phyloP scores from a whole-genome alignment of 2,329 filamentous ascomycete species.

The Fusarium duplospermum region DNA sequence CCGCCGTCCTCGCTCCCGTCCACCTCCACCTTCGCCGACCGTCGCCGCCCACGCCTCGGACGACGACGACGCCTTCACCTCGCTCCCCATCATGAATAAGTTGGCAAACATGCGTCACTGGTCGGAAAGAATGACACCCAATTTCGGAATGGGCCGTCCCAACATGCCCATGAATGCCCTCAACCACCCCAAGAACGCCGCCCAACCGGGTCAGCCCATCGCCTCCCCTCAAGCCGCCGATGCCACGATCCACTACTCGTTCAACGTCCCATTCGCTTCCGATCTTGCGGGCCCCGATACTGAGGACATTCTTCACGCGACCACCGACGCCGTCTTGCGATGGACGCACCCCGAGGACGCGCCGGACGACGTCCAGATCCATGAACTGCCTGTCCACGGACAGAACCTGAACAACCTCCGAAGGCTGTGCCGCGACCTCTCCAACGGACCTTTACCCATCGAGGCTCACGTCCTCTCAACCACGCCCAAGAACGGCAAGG shows the following conservation, averaged over 20 bases:
- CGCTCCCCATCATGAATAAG: constrained; percentile 71
- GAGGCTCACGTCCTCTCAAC: constrained; percentile 88
- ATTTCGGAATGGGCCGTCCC: constrained; percentile 73
- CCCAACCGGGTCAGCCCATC: constrained; percentile 65
- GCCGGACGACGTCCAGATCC: constrained; percentile 83
- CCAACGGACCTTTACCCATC: constrained; percentile 75
- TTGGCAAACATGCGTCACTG: constrained; percentile 78
- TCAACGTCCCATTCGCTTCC: constrained; percentile 96
- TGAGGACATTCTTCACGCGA: constrained; percentile 95
- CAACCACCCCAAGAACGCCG: constrained; percentile 68
- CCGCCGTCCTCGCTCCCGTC: constrained; percentile 24
- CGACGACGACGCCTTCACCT: constrained; percentile 39
- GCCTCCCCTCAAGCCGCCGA: constrained; percentile 79
- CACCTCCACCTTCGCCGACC: constrained; percentile 41
- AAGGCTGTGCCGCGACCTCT: constrained; percentile 84
- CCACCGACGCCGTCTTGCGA: constrained; percentile 84
- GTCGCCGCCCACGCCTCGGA: constrained; percentile 44
- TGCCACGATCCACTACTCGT: constrained; percentile 88
- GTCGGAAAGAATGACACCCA: constrained; percentile 76
- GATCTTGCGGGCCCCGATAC: constrained; percentile 92
- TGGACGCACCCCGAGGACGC: constrained; percentile 95
- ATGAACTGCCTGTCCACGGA: constrained; percentile 91
- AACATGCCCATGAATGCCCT: constrained; percentile 67
- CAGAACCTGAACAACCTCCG: constrained; percentile 85
- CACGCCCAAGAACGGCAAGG: constrained; percentile 77